phyloP scores from a whole-genome alignment of 106 monocot genomes.

The Dendrobium huoshanense region DNA sequence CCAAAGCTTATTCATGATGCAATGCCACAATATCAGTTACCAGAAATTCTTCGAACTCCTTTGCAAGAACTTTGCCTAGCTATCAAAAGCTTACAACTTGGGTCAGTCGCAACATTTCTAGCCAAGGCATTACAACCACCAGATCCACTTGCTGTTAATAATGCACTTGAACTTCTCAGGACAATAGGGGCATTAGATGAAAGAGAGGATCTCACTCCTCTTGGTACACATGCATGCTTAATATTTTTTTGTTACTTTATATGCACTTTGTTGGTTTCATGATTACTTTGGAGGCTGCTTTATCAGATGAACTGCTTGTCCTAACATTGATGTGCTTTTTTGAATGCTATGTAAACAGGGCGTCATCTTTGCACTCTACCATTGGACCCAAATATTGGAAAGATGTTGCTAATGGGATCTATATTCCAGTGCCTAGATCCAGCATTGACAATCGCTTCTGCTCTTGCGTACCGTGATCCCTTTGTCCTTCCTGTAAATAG shows the following conservation, averaged over 20 bases:
- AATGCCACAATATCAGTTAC: conserved; percentile 87
- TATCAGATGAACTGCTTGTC: conserved; percentile 1
- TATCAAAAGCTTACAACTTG: conserved; percentile 89
- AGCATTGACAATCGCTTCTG: conserved; percentile 90
- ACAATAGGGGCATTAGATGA: conserved; percentile 89
- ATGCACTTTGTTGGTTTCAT: background rate
- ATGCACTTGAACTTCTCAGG: conserved; percentile 93
- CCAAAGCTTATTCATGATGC: conserved; percentile 89
- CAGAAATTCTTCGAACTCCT: conserved; percentile 97
- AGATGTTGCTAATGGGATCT: conserved; percentile 93
- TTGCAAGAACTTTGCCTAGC: conserved; percentile 92
- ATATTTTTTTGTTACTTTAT: background rate
- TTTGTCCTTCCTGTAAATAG: conserved; percentile 91
- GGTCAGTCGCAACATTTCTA: conserved; percentile 71
- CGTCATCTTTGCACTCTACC: conserved; percentile 79
- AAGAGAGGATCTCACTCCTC: conserved; percentile 79
- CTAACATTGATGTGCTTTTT: background rate
- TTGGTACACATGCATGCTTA: conserved; percentile 40
- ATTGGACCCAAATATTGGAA: conserved; percentile 94
- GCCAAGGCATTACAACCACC: conserved; percentile 91
- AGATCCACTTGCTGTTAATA: conserved; percentile 81
- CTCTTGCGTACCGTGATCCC: conserved; percentile 88
- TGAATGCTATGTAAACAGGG: conserved; percentile 33
- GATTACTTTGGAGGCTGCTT: background rate
- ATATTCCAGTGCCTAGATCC: conserved; percentile 94